phyloP scores from a whole-genome alignment of 495 filamentous ascomycete species.

The Aspergillus funiculosus region DNA sequence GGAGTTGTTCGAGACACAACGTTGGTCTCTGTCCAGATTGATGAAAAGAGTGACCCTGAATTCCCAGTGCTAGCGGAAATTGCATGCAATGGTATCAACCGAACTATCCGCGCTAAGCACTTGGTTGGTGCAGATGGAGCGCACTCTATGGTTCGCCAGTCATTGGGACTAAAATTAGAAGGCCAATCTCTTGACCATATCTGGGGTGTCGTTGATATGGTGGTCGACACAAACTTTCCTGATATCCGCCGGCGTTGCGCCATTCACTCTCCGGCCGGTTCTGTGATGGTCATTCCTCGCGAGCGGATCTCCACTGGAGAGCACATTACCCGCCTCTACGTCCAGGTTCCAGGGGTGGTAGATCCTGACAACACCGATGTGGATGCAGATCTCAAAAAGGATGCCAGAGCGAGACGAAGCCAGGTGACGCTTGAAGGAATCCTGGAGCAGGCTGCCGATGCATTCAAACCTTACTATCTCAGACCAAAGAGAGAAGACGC shows the following conservation, averaged over 20 bases:
- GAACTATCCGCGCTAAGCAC: conserved; percentile 53
- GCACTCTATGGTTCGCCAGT: conserved; percentile 53
- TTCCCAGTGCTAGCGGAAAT: conserved; percentile 30
- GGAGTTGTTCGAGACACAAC: conserved; percentile 45
- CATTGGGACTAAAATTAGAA: conserved; percentile 52
- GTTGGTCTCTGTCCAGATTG: conserved; percentile 49
- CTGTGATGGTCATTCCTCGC: conserved; percentile 66
- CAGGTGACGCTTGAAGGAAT: conserved; percentile 30
- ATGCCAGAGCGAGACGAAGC: conserved; percentile 19
- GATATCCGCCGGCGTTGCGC: conserved; percentile 63
- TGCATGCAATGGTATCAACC: conserved; percentile 41
- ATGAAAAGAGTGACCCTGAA: conserved; percentile 53
- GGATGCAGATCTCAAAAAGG: conserved; percentile 5
- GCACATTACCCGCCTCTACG: conserved; percentile 63
- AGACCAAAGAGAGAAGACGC: conserved; percentile 15
- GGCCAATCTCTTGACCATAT: conserved; percentile 61
- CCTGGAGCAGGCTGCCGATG: conserved; percentile 24
- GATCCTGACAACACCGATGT: conserved; percentile 10
- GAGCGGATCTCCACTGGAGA: conserved; percentile 50
- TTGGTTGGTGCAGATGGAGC: conserved; percentile 65
- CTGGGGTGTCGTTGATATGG: conserved; percentile 61
- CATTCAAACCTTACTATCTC: conserved; percentile 33
- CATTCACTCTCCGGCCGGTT: conserved; percentile 61
- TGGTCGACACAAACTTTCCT: conserved; percentile 64
- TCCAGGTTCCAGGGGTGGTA: conserved; percentile 40